Evolutionary conservation across 257 asterid genomes (phyloP).

Genomic region (Petunia axillaris): DNA sequence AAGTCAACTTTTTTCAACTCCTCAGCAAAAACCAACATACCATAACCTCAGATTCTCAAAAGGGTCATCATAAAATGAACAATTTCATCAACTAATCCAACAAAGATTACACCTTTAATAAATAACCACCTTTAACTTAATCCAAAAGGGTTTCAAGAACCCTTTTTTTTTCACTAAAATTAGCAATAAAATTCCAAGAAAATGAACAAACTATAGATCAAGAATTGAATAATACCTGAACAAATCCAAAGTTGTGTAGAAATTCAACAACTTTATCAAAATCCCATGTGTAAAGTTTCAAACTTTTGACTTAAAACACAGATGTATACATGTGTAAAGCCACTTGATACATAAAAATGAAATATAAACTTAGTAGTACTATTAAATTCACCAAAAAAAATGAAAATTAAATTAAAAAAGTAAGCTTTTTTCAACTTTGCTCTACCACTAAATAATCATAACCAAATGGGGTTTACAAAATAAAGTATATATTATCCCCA

Average conservation of each 20-base stretch:
- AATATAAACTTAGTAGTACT: slow-evolving; percentile 16
- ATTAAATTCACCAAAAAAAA: slow-evolving; percentile 17
- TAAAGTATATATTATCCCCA: background rate
- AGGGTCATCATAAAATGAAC: slow-evolving; percentile 6
- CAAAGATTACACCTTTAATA: background rate
- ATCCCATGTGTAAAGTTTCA: slow-evolving; percentile 33
- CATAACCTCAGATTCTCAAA: background rate
- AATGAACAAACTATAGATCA: slow-evolving; percentile 1
- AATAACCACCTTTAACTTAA: background rate
- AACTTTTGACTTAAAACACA: slow-evolving; percentile 44
- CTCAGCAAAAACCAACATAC: background rate
- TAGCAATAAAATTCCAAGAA: background rate
- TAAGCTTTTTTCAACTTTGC: slow-evolving; percentile 15
- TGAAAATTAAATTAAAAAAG: background rate
- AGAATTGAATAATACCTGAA: slow-evolving; percentile 3
- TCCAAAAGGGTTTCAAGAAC: background rate
- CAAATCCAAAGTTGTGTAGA: background rate
- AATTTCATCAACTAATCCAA: background rate
- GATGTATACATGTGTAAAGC: slow-evolving; percentile 35
- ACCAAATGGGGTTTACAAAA: slow-evolving; percentile 27
- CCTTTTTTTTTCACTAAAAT: background rate
- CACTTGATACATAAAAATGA: slow-evolving; percentile 37
- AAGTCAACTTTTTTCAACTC: background rate
- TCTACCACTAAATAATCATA: slow-evolving; percentile 6
- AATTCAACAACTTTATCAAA: background rate